Percentiles rank a stretch among this genome's conserved stretches.
phyloP scores from a whole-genome alignment of 2,329 filamentous ascomycete species.

The Penicillium sumatraense region DNA sequence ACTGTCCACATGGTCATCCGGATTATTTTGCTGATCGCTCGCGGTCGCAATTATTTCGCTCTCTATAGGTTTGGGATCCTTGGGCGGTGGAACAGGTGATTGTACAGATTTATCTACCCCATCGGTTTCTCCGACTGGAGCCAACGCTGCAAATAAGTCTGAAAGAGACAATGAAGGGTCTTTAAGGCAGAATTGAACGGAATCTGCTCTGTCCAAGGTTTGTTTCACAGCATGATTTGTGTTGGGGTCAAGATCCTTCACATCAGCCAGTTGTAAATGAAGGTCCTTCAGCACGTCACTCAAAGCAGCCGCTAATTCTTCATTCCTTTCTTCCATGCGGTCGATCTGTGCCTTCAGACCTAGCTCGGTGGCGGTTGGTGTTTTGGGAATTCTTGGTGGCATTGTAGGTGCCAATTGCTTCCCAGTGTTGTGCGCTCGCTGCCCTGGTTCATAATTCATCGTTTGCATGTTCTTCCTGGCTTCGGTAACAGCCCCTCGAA shows the following conservation, averaged over 20 bases:
- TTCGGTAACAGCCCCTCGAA: slow-evolving; percentile 53
- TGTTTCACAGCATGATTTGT: slow-evolving; percentile 39
- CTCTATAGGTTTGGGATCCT: not conserved
- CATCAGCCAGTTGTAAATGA: slow-evolving; percentile 36
- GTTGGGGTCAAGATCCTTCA: slow-evolving; percentile 28
- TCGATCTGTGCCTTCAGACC: slow-evolving; percentile 39
- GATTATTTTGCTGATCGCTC: slow-evolving; percentile 9
- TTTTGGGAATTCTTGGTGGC: not conserved
- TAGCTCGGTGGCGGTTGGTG: slow-evolving; percentile 21
- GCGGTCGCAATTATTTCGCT: slow-evolving; percentile 3
- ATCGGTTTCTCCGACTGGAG: not conserved
- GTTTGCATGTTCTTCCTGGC: slow-evolving; percentile 52
- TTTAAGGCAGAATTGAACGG: slow-evolving; percentile 49
- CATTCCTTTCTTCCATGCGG: slow-evolving; percentile 46
- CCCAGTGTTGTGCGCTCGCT: slow-evolving; percentile 25
- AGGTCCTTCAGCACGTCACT: slow-evolving; percentile 48
- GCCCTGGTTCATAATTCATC: slow-evolving; percentile 45
- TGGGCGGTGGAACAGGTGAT: not conserved
- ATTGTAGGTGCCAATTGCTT: slow-evolving; percentile 6
- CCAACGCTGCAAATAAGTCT: slow-evolving; percentile 1
- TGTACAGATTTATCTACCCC: slow-evolving; percentile 4
- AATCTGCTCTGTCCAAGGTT: slow-evolving; percentile 46
- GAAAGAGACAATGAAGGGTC: slow-evolving; percentile 40
- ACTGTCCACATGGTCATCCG: slow-evolving; percentile 9
- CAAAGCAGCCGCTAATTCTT: slow-evolving; percentile 45